These are phyloP conservation scores for Melampsora occidentalis DNA, from an alignment of 1,284 basidiomycete species.

Conservation along the genomic window DNA sequence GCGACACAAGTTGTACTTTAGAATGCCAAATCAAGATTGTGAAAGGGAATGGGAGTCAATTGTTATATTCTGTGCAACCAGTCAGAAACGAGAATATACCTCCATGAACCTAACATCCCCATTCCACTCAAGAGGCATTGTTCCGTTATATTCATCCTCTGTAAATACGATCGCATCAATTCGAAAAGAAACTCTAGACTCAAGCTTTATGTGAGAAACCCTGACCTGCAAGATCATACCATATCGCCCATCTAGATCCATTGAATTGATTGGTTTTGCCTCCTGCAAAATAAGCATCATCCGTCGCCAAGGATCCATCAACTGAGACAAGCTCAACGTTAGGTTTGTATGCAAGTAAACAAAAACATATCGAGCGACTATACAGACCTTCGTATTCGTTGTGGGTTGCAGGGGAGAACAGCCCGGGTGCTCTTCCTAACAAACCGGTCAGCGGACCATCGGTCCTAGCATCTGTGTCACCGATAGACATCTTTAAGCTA, in stretches of 20 bases:
- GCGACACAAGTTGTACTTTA: not conserved
- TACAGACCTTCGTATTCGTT: not conserved
- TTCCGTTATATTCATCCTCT: conserved; percentile 6
- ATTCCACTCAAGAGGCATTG: conserved; percentile 12
- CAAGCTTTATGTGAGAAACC: not conserved
- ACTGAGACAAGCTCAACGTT: not conserved
- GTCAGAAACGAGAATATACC: not conserved
- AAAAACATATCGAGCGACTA: too few relatives aligned
- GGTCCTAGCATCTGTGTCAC: not conserved
- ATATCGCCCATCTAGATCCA: not conserved
- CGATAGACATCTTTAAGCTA: conserved; percentile 9
- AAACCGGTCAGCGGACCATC: not conserved
- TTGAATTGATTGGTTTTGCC: conserved; percentile 3
- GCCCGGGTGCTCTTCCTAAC: not conserved
- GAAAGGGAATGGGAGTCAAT: too few relatives aligned
- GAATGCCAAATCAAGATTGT: not conserved
- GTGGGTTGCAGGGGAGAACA: not conserved
- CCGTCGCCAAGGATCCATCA: not conserved
- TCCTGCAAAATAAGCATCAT: not conserved
- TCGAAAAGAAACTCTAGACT: not conserved
- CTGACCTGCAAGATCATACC: not conserved
- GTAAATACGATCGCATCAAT: not conserved
- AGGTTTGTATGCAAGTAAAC: too few relatives aligned
- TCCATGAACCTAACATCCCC: not conserved
- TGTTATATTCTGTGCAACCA: not conserved